Evolutionary conservation across 2,329 filamentous ascomycete species (phyloP), one percentile per base, ranked within the genome.

Genomic region (Penicillium italicum): DNA sequence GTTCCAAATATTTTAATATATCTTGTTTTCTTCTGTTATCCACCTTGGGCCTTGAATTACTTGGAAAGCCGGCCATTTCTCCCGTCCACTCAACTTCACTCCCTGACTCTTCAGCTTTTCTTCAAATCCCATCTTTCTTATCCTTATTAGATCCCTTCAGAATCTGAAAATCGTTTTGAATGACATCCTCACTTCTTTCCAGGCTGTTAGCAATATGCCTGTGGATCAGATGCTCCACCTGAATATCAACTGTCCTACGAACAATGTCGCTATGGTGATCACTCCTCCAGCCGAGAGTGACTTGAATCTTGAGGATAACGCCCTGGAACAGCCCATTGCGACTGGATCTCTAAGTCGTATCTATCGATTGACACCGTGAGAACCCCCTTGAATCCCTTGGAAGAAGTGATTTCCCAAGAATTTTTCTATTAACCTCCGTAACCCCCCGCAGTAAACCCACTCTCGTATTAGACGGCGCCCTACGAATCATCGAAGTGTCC

Each of bases 401-500:
- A 28, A 16, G n/a, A n/a, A n/a, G n/a, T n/a, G n/a, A n/a, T n/a
- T 18, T 10, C 7, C 3, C 12, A 24, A 28, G 20, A 24, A 42
- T 28, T 42, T 18, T n/a, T 28, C 40, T 28, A 20, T 47, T 11
- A 44, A 36, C 34, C n/a, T 36, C 34, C 9, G 20, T 55, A 31
- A 44, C 33, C 18, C 18, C 4, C 14, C 24, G 4, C 40, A 55
- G 53, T 12, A 55, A 51, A 45, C 75, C 75, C 3, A 75, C 73
- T 1, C 59, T 75, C n/a, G 60, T 77, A 28, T 65, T 77, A 14
- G 69, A 77, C 54, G 59, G 68, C 6, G 63, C 69, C 8, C 59
- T 76, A 14, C 64, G 59, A n/a, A 62, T 77, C n/a, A 36, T 73
- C 20, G 66, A 78, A 48, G 72, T 77, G 4, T 82, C 79, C 4